Base-by-base conservation (phyloP, 202 grass and related monocot species). In the Carex sylvatica region DNA sequence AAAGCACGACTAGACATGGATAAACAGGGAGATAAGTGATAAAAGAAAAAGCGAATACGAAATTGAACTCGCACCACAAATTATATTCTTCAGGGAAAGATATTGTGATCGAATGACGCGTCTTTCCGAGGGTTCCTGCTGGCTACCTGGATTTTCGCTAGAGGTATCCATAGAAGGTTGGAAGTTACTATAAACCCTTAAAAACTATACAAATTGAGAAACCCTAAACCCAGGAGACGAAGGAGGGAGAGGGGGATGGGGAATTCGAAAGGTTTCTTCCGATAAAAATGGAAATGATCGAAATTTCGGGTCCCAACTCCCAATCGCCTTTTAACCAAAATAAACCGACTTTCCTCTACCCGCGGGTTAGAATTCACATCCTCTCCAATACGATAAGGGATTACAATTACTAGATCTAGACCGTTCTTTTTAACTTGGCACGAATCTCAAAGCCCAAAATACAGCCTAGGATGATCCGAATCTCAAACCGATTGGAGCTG, bases 31-130 rank as follows among this genome's bases (percentile, higher is more conserved):
- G 26, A 2, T 11, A 71, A 13, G 54, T 16, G 20, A 11, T 16
- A 22, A 8, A 56, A 62, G 3, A 2, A 18, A 20, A 24, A 54
- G 56, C 0, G 67, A 85, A 52, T 14, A 67, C 13, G 36, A 55
- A 70, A 54, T 71, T 23, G n/a, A 77, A 82, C 49, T 63, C 82
- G 9, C 18, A 92, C 90, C 87, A 52, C 54, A 86, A 26, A 92
- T 73, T 38, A 14, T 51, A 46, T 59, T 78, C 87, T 78, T 89
- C 30, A 89, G 61, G 46, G 65, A 18, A 18, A 86, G 63, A 58
- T 92, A 92, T 18, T 68, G 46, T 33, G 84, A 87, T 53, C 90
- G 81, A 40, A 92, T 85, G 47, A 67, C 44, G 18, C 71, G 64
- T 44, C 82, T 58, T 16, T 89, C 84, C 56, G 46, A 15, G 31